Percentiles rank a stretch among this genome's conserved stretches.
Conservation (phyloP, 306 rosid genomes). For the Hippophae tibetana region DNA sequence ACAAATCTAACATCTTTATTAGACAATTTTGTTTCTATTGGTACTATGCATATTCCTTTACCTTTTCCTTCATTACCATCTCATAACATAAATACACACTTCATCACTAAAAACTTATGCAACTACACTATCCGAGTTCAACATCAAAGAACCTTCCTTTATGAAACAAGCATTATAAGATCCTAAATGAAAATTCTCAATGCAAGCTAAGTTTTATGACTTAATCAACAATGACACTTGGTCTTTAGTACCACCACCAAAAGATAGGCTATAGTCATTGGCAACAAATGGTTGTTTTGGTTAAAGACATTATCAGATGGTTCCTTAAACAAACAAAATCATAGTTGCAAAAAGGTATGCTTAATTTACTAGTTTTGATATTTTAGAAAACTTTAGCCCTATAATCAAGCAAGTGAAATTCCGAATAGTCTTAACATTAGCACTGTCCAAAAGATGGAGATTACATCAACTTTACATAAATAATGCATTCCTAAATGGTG, state of each 20-base stretch:
- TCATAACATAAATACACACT: too few species aligned
- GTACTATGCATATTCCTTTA: too few species aligned
- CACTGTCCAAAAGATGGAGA: not conserved
- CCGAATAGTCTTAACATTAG: not conserved
- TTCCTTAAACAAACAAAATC: not conserved
- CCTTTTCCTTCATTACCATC: too few species aligned
- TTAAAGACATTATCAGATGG: not conserved
- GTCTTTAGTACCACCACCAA: not conserved
- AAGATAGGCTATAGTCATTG: not conserved
- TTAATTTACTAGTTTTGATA: not conserved
- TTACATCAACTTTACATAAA: not conserved
- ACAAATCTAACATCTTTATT: too few species aligned
- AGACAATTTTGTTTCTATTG: too few species aligned
- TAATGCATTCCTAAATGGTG: not conserved
- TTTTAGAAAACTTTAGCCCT: not conserved
- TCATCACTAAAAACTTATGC: too few species aligned
- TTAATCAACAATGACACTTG: too few species aligned
- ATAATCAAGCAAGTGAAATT: not conserved
- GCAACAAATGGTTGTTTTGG: not conserved
- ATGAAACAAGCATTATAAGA: not conserved
- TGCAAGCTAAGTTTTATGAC: not conserved
- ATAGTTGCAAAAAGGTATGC: not conserved
- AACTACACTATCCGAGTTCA: too few species aligned
- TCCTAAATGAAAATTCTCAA: not conserved
- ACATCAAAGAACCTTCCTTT: not conserved